These are phyloP conservation scores for Ophiostoma ips DNA, from an alignment of 2,329 filamentous ascomycete species.

Conservation along the genomic window DNA sequence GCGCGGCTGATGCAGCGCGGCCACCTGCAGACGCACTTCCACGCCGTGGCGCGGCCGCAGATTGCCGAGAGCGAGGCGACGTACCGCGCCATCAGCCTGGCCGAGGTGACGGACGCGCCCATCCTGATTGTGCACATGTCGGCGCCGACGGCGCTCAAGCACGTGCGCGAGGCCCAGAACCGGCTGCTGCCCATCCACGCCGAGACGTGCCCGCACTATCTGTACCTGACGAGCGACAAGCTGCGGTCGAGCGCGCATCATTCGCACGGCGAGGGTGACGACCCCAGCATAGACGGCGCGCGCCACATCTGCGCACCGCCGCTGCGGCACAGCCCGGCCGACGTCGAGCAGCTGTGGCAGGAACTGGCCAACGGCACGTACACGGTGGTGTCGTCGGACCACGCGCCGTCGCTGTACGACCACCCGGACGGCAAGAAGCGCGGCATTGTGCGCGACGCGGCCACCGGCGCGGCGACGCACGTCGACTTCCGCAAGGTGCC, in stretches of 20 bases:
- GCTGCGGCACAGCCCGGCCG: constrained; percentile 31
- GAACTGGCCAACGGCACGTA: constrained; percentile 40
- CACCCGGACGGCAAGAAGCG: constrained; percentile 23
- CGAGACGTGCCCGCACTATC: constrained; percentile 45
- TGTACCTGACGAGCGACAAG: constrained; percentile 35
- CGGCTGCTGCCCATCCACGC: constrained; percentile 37
- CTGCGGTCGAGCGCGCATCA: constrained; percentile 15
- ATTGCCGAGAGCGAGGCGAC: constrained; percentile 34
- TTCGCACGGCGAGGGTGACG: constrained; percentile 22
- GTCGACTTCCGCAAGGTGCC: constrained; percentile 41
- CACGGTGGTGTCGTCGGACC: constrained; percentile 35
- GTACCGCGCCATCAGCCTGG: constrained; percentile 35
- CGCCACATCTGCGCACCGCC: constrained; percentile 41
- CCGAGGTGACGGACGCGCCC: constrained; percentile 33
- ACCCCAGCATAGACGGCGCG: constrained; percentile 30
- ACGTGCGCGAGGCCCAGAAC: constrained; percentile 36
- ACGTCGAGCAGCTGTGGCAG: constrained; percentile 33
- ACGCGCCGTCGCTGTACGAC: constrained; percentile 36
- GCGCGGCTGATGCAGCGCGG: constrained; percentile 19
- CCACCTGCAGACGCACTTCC: constrained; percentile 27
- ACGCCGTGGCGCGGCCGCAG: constrained; percentile 30
- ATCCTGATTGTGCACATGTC: constrained; percentile 40
- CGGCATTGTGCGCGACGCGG: constrained; percentile 14
- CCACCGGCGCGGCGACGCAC: constrained; percentile 14
- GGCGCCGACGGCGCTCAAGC: constrained; percentile 30